Conservation (phyloP, 2,329 filamentous ascomycete species). For the Lecanosticta acicola region DNA sequence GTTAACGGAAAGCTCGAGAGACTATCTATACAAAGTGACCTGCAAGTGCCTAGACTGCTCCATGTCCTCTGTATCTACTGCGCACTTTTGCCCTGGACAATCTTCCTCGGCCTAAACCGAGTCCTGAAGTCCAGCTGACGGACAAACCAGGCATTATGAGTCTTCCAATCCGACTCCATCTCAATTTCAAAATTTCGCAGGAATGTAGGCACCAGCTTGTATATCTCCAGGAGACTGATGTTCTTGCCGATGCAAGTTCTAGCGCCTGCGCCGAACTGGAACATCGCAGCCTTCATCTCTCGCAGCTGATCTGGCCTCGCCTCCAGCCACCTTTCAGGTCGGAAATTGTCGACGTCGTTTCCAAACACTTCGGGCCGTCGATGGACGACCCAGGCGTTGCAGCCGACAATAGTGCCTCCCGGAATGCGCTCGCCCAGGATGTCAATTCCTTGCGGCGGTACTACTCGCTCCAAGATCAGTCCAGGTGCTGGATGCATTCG, state of each 20-base stretch:
- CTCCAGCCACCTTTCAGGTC: slow-evolving; percentile 63
- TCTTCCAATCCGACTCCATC: slow-evolving; percentile 42
- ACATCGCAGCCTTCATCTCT: slow-evolving; percentile 64
- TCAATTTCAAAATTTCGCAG: slow-evolving; percentile 59
- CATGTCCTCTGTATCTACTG: too few relatives aligned
- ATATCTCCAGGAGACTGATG: slow-evolving; percentile 44
- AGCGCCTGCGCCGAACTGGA: slow-evolving; percentile 67
- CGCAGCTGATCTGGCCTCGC: slow-evolving; percentile 52
- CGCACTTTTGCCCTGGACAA: too few relatives aligned
- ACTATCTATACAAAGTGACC: too few relatives aligned
- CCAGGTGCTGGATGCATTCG: slow-evolving; percentile 69
- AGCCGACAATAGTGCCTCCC: slow-evolving; percentile 68
- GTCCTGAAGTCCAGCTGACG: slow-evolving; percentile 42
- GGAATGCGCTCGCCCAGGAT: slow-evolving; percentile 59
- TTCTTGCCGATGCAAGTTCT: slow-evolving; percentile 62
- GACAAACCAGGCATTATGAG: slow-evolving; percentile 52
- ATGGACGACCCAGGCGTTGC: slow-evolving; percentile 70
- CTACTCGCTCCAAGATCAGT: slow-evolving; percentile 66
- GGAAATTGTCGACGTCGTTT: slow-evolving; percentile 57
- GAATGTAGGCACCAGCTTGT: slow-evolving; percentile 51
- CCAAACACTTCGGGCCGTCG: slow-evolving; percentile 64
- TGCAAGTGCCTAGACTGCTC: too few relatives aligned
- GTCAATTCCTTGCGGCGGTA: slow-evolving; percentile 58
- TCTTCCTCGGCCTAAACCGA: slow-evolving; percentile 34
- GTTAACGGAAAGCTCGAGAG: too few relatives aligned